phyloP scores from a whole-genome alignment of 768 basidiomycete species.

The Grammothele lineata region DNA sequence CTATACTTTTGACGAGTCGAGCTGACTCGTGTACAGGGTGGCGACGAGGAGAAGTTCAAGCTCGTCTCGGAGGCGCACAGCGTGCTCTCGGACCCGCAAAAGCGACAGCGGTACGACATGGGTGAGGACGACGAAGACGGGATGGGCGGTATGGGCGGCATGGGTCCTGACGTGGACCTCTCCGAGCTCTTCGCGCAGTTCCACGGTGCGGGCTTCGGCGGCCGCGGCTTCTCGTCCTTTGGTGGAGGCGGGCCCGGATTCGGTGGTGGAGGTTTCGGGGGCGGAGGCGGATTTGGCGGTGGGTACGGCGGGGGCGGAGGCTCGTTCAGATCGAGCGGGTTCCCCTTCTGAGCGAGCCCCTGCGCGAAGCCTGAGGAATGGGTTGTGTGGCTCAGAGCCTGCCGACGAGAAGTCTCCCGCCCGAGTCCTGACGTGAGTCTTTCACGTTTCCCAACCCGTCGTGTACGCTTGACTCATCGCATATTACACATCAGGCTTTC shows the following conservation, averaged over 20 bases:
- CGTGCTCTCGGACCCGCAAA: slow-evolving; percentile 72
- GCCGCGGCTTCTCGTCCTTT: slow-evolving; percentile 22
- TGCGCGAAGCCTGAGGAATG: neutral
- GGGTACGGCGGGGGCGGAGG: neutral
- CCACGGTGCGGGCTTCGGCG: slow-evolving; percentile 36
- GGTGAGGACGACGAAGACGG: slow-evolving; percentile 75
- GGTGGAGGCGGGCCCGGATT: slow-evolving; percentile 16
- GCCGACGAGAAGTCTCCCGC: neutral
- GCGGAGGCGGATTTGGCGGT: neutral
- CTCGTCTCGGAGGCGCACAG: slow-evolving; percentile 78
- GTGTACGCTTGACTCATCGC: too few relatives aligned
- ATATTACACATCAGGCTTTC: too few relatives aligned
- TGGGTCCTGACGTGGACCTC: slow-evolving; percentile 47
- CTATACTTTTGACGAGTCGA: too few relatives aligned
- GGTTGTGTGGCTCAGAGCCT: neutral
- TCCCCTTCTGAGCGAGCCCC: slow-evolving; percentile 3
- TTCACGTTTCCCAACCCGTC: too few relatives aligned
- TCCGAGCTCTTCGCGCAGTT: slow-evolving; percentile 65
- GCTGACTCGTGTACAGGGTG: slow-evolving; percentile 70
- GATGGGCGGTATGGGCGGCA: slow-evolving; percentile 36
- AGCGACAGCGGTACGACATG: slow-evolving; percentile 72
- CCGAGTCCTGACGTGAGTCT: too few relatives aligned
- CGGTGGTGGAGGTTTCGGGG: slow-evolving; percentile 11
- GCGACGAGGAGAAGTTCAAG: slow-evolving; percentile 96
- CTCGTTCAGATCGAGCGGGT: slow-evolving; percentile 1